Conservation (phyloP, 345 rosid species). For the Euclidium syriacum region DNA sequence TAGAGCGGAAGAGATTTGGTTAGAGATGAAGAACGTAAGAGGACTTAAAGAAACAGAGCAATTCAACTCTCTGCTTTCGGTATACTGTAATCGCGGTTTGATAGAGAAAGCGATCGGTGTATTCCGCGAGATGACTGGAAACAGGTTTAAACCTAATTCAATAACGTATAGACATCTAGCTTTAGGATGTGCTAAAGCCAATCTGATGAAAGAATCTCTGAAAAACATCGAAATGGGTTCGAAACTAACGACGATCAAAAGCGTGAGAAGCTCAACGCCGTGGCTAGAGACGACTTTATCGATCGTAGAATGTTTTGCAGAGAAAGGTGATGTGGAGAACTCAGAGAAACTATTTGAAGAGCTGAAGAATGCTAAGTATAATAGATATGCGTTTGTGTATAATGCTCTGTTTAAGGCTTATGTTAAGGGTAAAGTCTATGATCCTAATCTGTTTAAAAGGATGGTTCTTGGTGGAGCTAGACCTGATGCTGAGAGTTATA, state of each 20-base stretch:
- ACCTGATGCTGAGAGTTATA: constrained; percentile 91
- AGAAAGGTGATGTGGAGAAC: constrained; percentile 63
- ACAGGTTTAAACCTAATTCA: constrained; percentile 64
- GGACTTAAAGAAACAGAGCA: constrained; percentile 62
- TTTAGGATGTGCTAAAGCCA: constrained; percentile 75
- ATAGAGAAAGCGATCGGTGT: constrained; percentile 54
- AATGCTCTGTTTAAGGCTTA: constrained; percentile 79
- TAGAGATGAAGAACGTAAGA: constrained; percentile 56
- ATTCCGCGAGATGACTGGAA: constrained; percentile 56
- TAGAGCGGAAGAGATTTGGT: constrained; percentile 80
- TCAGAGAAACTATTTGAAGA: constrained; percentile 75
- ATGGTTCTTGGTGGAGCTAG: constrained; percentile 88
- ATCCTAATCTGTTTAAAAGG: constrained; percentile 74
- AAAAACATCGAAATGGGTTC: constrained; percentile 60
- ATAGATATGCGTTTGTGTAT: constrained; percentile 69
- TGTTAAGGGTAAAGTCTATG: constrained; percentile 61
- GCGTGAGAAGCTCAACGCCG: constrained; percentile 58
- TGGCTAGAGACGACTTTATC: constrained; percentile 88
- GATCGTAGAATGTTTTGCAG: constrained; percentile 66
- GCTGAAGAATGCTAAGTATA: constrained; percentile 56
- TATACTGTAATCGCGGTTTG: constrained; percentile 58
- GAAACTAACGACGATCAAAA: constrained; percentile 41
- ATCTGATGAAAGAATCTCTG: constrained; percentile 53
- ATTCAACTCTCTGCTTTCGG: constrained; percentile 69
- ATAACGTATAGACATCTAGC: constrained; percentile 82